Evolutionary conservation across 176 grass and related monocot genomes (phyloP), one percentile per base, ranked within the genome.

Genomic region (Oryza glumipatula): DNA sequence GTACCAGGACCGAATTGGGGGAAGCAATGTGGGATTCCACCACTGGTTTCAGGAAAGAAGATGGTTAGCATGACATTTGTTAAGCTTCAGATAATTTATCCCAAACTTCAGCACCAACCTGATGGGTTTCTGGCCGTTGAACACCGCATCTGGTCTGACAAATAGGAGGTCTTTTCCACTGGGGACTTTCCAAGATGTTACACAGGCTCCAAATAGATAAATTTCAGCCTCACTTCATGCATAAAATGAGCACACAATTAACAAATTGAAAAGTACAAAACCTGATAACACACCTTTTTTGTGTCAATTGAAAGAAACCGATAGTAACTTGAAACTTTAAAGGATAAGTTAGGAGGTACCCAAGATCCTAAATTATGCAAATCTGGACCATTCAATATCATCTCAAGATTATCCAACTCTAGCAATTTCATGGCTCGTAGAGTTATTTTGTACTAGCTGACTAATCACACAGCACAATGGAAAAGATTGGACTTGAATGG

Each of bases 21-120:
- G 46, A 98, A 98, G 86, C 96, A 98, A 87, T 98, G 96, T 87
- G 96, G 96, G 83, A 98, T 92, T 82, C 96, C 96, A 33, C 96
- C 96, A 83, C 96, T 98, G 87, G 12, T 93, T 84, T 70, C 44
- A 88, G 38, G 88, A 82, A 83, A 89, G 45, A 65, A 87, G 6
- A 61, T 39, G 22, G 61, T 86, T 47, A 87, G 84, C 46, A 83
- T 63, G 32, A 33, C 72, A 43, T 41, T 65, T n/a, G 26, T 68
- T 45, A 81, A 67, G 83, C 21, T 43, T 12, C 17, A 76, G n/a
- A 81, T 46, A 7, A 84, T 85, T 41, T 86, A 82, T 82, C 36
- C 28, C 6, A 79, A 46, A 58, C 67, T 82, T 70, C 28, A 1
- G 75, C 35, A 33, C 70, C 7, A 58, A 98, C 96, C 96, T 98